Conservation (phyloP, 2,329 filamentous ascomycete species). For the Paracoccidioides lutzii region DNA sequence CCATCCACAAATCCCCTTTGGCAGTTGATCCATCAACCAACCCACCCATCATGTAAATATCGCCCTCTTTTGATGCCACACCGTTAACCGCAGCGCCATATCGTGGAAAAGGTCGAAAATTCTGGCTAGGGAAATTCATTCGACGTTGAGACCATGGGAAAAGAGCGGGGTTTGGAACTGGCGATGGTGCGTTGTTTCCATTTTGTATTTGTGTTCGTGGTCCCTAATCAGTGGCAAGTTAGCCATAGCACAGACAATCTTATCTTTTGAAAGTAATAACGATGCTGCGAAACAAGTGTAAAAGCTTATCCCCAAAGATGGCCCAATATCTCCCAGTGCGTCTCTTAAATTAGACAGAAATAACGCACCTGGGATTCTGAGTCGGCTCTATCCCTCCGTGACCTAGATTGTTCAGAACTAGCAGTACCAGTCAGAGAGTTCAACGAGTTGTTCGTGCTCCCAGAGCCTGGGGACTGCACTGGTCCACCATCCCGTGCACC, state of each 20-base stretch:
- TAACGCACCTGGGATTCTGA: slow-evolving; percentile 42
- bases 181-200: slow-evolving; percentile 20
- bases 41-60: slow-evolving; percentile 95
- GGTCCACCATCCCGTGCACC: slow-evolving; percentile 27
- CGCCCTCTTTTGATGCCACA: slow-evolving; percentile 85
- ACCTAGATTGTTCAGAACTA: slow-evolving; percentile 53
- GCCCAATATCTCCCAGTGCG: neutral
- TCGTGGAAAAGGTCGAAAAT: slow-evolving; percentile 80
- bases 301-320: neutral
- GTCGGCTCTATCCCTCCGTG: slow-evolving; percentile 44
- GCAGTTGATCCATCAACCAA: slow-evolving; percentile 90
- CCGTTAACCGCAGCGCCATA: slow-evolving; percentile 96
- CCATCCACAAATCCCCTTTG: slow-evolving; percentile 95
- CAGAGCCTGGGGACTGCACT: slow-evolving; percentile 48
- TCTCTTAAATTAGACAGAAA: slow-evolving; percentile 1
- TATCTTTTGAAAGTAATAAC: neutral
- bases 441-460: slow-evolving; percentile 52
- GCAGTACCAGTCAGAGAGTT: slow-evolving; percentile 54
- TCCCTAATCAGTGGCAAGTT: slow-evolving; percentile 6
- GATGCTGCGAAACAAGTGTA: neutral
- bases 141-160: slow-evolving; percentile 94
- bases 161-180: slow-evolving; percentile 59
- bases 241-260: neutral
- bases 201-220: slow-evolving; percentile 40
- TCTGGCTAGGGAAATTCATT: slow-evolving; percentile 69